phyloP scores from a whole-genome alignment of 2,329 filamentous ascomycete genomes.

The Hansfordia pulvinata region DNA sequence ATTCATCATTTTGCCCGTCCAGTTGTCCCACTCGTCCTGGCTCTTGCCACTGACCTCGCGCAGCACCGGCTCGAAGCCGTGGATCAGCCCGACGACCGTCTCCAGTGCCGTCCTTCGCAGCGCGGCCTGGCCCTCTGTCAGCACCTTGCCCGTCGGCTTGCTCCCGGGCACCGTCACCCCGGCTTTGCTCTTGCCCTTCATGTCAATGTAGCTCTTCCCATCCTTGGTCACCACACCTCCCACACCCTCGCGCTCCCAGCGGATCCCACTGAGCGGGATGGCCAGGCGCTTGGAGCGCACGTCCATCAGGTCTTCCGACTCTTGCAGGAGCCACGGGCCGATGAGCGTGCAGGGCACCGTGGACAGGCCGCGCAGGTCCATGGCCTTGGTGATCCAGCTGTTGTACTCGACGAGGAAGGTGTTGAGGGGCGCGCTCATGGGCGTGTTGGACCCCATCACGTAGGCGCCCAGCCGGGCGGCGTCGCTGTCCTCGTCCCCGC shows the following conservation, averaged over 20 bases:
- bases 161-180: constrained; percentile 13
- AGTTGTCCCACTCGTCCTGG: constrained; percentile 83
- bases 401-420: constrained; percentile 75
- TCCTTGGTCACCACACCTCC: constrained; percentile 48
- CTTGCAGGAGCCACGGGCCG: constrained; percentile 65
- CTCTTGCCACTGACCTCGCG: constrained; percentile 75
- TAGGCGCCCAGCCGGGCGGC: constrained; percentile 67
- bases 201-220: constrained; percentile 44
- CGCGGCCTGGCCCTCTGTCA: constrained; percentile 58
- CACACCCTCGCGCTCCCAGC: constrained; percentile 72
- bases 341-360: constrained; percentile 69
- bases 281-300: constrained; percentile 65
- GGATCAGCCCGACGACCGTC: constrained; percentile 71
- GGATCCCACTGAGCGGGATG: constrained; percentile 72
- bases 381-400: constrained; percentile 61
- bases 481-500: constrained; percentile 45
- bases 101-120: constrained; percentile 68
- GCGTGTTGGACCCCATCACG: constrained; percentile 68
- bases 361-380: constrained; percentile 57
- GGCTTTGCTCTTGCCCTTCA: constrained; percentile 31
- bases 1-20: constrained; percentile 77
- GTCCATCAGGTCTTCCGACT: constrained; percentile 57
- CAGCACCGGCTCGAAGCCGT: constrained; percentile 71
- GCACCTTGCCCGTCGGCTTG: constrained; percentile 29
- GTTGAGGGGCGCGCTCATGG: constrained; percentile 70